These are phyloP conservation scores for Chenopodium album DNA, from an alignment of 148 eudicot genomes.

Conservation along the genomic window DNA sequence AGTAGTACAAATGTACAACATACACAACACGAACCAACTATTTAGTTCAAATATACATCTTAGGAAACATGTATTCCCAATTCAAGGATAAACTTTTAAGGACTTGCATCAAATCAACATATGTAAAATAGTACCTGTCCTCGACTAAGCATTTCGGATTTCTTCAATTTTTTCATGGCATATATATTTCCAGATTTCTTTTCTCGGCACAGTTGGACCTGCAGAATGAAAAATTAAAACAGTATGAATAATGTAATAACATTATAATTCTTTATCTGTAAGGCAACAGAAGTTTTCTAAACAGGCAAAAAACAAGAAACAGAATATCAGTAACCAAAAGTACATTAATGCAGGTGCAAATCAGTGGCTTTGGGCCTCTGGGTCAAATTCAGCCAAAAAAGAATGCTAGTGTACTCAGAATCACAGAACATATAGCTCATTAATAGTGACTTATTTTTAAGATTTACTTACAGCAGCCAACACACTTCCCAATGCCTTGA, in stretches of 20 bases:
- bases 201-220: constrained; percentile 87
- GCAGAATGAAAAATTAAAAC: constrained; percentile 27
- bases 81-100: constrained; percentile 9
- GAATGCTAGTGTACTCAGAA: not conserved
- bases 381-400: not conserved
- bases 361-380: not conserved
- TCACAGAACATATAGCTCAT: not conserved
- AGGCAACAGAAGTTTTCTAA: not conserved
- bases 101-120: not conserved
- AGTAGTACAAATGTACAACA: constrained; percentile 18
- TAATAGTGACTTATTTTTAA: not conserved
- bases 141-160: constrained; percentile 91
- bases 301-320: not conserved
- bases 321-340: not conserved
- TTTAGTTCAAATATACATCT: constrained; percentile 11
- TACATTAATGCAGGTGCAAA: not conserved
- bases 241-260: not conserved
- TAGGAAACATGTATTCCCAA: constrained; percentile 15
- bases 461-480: not conserved
- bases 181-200: constrained; percentile 88
- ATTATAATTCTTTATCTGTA: not conserved
- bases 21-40: not conserved
- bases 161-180: constrained; percentile 96
- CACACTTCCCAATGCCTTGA: not conserved
- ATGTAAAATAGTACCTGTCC: constrained; percentile 65